Base-by-base conservation (phyloP, 768 basidiomycete species). In the Collybia nuda region DNA sequence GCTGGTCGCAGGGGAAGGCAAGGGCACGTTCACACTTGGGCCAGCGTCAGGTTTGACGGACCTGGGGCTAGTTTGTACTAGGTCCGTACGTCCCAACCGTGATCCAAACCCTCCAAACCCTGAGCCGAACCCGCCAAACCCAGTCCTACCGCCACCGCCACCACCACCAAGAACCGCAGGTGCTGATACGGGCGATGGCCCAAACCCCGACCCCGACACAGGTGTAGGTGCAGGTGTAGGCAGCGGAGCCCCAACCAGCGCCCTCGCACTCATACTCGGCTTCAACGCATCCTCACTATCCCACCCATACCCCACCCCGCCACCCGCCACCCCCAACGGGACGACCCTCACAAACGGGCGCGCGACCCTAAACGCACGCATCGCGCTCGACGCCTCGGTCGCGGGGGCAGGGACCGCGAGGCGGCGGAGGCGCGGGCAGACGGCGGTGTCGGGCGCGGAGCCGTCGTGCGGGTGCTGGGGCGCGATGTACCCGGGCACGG, bases 201-300 rank as follows among this genome's bases (percentile, higher is more conserved):
- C 14, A 18, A 35, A 17, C 26, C 28, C 19, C 21, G 17, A 22
- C 18, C 24, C 21, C 17, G 28, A 11, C 5, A 11, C 28, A 28
- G 28, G 11, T 5, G 11, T 11, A 11, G 28, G 28, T 5, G 5
- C 28, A 28, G 38, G n/a, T 15, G n/a, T 21, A 15, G 15, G 5
- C n/a, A 14, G 17, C 11, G 40, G 40, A n/a, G 19, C 5, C 15
- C 2, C 22, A 7, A 19, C 3, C 2, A 19, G 8, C 3, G 40
- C 22, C 17, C 8, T 23, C 17, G 40, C 40, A 18, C 18, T 23
- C 4, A 3, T 40, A 3, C 26, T 51, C 19, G 44, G 37, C 28
- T 40, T 51, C 37, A 46, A 11, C 37, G 35, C 50, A 15, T 51
- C 50, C 37, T 51, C 44, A 15, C 24, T 46, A 22, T 39, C 29